A percentile compares a stretch with the other conserved stretches of the same genome.
Conservation (phyloP, 2,329 filamentous ascomycete species). For the Karstenula rhodostoma region DNA sequence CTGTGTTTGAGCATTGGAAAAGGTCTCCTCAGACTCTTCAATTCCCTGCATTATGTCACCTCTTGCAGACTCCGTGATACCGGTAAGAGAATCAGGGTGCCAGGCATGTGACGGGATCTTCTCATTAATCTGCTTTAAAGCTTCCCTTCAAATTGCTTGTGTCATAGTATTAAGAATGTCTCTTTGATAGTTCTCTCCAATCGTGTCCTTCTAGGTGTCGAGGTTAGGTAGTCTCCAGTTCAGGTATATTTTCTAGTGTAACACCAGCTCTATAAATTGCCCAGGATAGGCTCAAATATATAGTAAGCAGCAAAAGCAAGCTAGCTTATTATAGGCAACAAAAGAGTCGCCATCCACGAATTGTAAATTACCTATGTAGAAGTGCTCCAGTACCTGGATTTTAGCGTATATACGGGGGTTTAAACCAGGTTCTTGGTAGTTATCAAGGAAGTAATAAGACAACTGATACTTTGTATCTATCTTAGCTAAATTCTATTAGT, state of each 20-base stretch:
- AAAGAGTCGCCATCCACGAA: slow-evolving; percentile 55
- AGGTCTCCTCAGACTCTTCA: neutral
- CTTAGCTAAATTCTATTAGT: slow-evolving; percentile 15
- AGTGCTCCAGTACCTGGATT: slow-evolving; percentile 59
- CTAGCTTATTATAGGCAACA: slow-evolving; percentile 62
- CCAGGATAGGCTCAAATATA: slow-evolving; percentile 55
- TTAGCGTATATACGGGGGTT: slow-evolving; percentile 55
- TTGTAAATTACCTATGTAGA: slow-evolving; percentile 40
- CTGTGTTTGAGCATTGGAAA: too few species aligned
- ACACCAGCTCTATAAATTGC: slow-evolving; percentile 24
- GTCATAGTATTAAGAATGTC: slow-evolving; percentile 26
- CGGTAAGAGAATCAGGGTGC: neutral
- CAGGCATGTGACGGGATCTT: slow-evolving; percentile 15
- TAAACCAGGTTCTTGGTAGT: slow-evolving; percentile 36
- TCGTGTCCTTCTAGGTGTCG: neutral
- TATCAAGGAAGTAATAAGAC: slow-evolving; percentile 27
- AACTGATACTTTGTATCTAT: slow-evolving; percentile 43
- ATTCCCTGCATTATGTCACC: neutral
- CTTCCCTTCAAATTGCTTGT: slow-evolving; percentile 22
- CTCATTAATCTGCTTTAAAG: slow-evolving; percentile 20
- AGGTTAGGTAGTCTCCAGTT: slow-evolving; percentile 53
- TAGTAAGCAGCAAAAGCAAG: slow-evolving; percentile 60
- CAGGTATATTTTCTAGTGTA: slow-evolving; percentile 53
- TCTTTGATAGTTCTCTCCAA: slow-evolving; percentile 12
- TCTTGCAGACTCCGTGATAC: neutral